Conservation (phyloP, 495 filamentous ascomycete species). For the Tricharina praecox region DNA sequence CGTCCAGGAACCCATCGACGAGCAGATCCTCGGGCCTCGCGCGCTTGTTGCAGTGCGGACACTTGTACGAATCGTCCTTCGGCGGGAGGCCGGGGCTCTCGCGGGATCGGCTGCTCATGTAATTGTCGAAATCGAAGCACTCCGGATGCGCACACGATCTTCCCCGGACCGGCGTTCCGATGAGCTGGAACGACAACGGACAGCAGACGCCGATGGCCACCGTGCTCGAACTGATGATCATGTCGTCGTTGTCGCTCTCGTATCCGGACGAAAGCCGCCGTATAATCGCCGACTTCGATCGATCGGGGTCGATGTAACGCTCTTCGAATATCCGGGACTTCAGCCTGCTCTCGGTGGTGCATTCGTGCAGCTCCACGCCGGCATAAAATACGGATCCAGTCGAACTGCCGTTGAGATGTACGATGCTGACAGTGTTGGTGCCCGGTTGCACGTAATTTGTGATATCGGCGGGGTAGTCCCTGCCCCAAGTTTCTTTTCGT, state of each 20-base stretch:
- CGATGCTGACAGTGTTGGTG: slow-evolving; percentile 39
- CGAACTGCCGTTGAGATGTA: slow-evolving; percentile 25
- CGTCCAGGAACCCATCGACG: slow-evolving; percentile 18
- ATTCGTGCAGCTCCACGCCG: slow-evolving; percentile 19
- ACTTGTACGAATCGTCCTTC: slow-evolving; percentile 22
- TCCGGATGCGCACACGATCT: slow-evolving; percentile 19
- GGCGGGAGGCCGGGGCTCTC: slow-evolving; percentile 22
- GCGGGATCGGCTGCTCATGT: slow-evolving; percentile 18
- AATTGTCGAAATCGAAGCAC: slow-evolving; percentile 26
- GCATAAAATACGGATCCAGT: slow-evolving; percentile 8
- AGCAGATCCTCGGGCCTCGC: slow-evolving; percentile 23
- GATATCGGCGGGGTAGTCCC: slow-evolving; percentile 59
- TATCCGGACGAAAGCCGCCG: slow-evolving; percentile 8
- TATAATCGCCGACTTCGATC: not conserved
- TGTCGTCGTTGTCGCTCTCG: slow-evolving; percentile 17
- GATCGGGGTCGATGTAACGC: slow-evolving; percentile 4
- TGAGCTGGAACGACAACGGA: slow-evolving; percentile 21
- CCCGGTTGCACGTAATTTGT: slow-evolving; percentile 38
- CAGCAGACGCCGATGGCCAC: slow-evolving; percentile 19
- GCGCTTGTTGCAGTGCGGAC: slow-evolving; percentile 23
- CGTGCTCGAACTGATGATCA: slow-evolving; percentile 21
- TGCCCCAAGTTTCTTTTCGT: slow-evolving; percentile 49
- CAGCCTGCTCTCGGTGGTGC: slow-evolving; percentile 8
- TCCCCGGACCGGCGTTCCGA: slow-evolving; percentile 18
- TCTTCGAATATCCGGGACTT: not conserved